Percentiles rank a stretch among this genome's conserved stretches.
Conservation (phyloP, 805 yeast species). For the Pichia insulana region DNA sequence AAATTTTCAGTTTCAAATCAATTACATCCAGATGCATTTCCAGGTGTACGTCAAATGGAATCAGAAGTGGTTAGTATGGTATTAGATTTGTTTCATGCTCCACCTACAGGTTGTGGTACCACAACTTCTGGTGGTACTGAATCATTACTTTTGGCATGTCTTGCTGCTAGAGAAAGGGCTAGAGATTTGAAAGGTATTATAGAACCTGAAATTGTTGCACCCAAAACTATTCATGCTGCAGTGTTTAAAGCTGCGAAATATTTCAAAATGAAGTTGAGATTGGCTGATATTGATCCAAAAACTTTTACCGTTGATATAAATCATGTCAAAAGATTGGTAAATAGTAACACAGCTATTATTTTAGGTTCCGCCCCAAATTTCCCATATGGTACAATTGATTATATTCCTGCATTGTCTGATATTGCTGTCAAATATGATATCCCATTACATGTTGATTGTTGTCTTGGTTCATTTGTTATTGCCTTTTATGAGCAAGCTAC, state of each 20-base stretch:
- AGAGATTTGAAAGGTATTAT: conserved; percentile 46
- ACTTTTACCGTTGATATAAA: conserved; percentile 52
- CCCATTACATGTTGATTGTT: conserved; percentile 93
- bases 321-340: conserved; percentile 58
- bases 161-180: conserved; percentile 81
- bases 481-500: conserved; percentile 54
- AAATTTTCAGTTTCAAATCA: conserved; percentile 85
- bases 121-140: conserved; percentile 95
- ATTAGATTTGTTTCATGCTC: conserved; percentile 71
- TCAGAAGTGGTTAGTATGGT: conserved; percentile 92
- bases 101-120: conserved; percentile 64
- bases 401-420: conserved; percentile 61
- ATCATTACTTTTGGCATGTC: conserved; percentile 74
- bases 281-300: conserved; percentile 65
- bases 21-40: conserved; percentile 93
- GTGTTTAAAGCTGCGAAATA: conserved; percentile 88
- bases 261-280: conserved; percentile 76
- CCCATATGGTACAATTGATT: conserved; percentile 94
- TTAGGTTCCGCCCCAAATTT: conserved; percentile 96
- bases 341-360: conserved; percentile 69
- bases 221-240: conserved; percentile 89
- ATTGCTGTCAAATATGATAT: conserved; percentile 59
- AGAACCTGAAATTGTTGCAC: conserved; percentile 82
- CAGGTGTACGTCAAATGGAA: conserved; percentile 95
- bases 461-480: conserved; percentile 87